phyloP scores from a whole-genome alignment of 257 asterid species.

The Parsonsia alboflavescens region DNA sequence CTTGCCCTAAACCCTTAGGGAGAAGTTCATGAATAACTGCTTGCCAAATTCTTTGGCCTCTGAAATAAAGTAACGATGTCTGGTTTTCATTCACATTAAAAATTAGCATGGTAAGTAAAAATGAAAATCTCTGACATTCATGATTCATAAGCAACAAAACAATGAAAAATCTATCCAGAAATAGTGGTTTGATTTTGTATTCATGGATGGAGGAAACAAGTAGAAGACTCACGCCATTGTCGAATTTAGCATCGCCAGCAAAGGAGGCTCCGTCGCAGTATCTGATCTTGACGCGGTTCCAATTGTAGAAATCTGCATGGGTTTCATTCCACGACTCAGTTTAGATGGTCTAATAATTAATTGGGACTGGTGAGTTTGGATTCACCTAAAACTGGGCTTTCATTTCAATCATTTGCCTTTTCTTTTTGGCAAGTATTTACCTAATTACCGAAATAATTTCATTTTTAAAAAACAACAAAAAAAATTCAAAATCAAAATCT shows the following conservation, averaged over 20 bases:
- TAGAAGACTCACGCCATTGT: conserved; percentile 61
- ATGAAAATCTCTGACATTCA: not conserved
- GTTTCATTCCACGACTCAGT: conserved; percentile 14
- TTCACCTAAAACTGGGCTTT: not conserved
- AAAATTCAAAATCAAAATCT: no score
- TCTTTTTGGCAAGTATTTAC: no score
- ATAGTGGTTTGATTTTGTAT: not conserved
- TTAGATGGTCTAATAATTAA: conserved; percentile 1
- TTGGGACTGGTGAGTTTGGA: not conserved
- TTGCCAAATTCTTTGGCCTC: conserved; percentile 92
- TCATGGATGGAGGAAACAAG: not conserved
- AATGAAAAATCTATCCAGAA: not conserved
- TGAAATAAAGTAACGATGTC: conserved; percentile 80
- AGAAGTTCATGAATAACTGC: conserved; percentile 80
- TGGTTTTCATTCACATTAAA: conserved; percentile 42
- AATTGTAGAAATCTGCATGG: conserved; percentile 78
- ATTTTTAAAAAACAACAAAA: no score
- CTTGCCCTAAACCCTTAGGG: conserved; percentile 69
- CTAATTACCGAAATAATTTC: no score
- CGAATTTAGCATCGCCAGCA: conserved; percentile 63
- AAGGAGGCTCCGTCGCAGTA: conserved; percentile 98
- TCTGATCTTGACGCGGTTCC: conserved; percentile 93
- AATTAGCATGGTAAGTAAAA: not conserved
- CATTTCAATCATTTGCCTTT: no score
- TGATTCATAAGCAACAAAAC: no score